phyloP scores from a whole-genome alignment of 1,284 basidiomycete genomes.

The Apiotrichum gamsii region DNA sequence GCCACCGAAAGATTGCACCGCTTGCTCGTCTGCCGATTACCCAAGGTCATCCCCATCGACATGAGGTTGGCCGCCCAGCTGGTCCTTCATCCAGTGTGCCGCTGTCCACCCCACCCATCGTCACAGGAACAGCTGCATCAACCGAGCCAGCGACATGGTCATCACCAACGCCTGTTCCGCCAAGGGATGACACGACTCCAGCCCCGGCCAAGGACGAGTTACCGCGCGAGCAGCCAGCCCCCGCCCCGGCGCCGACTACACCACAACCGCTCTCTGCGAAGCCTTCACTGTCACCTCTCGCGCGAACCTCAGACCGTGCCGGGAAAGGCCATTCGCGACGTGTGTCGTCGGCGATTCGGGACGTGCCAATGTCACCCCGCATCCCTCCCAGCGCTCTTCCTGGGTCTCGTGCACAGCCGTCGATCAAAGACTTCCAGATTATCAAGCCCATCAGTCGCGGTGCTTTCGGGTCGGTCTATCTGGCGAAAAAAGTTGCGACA shows the following conservation, averaged over 20 bases:
- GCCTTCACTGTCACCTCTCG: neutral
- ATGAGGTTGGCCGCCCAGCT: conserved; percentile 5
- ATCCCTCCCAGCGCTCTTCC: conserved; percentile 67
- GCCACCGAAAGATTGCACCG: conserved; percentile 38
- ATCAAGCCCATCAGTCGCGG: conserved; percentile 99
- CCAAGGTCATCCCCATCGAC: conserved; percentile 39
- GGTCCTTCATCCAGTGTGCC: neutral
- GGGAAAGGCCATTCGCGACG: conserved; percentile 1
- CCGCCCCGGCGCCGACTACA: no score
- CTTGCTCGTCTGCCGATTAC: conserved; percentile 41
- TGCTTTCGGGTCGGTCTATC: conserved; percentile 95
- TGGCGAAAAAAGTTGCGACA: conserved; percentile 95
- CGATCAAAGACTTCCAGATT: conserved; percentile 98
- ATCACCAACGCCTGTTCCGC: neutral
- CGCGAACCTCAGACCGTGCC: neutral
- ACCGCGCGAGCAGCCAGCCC: no score
- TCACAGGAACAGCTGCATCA: neutral
- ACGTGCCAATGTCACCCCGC: conserved; percentile 76
- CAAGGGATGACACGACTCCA: neutral
- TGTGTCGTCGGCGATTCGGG: conserved; percentile 20
- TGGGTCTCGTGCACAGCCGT: conserved; percentile 71
- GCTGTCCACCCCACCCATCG: neutral
- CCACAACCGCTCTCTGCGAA: no score
- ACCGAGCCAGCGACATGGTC: neutral
- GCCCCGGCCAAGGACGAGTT: no score